Percentiles rank a stretch among this genome's conserved stretches.
These are phyloP conservation scores for Cordyceps militaris DNA, from an alignment of 2,329 filamentous ascomycete species.

Conservation along the genomic window DNA sequence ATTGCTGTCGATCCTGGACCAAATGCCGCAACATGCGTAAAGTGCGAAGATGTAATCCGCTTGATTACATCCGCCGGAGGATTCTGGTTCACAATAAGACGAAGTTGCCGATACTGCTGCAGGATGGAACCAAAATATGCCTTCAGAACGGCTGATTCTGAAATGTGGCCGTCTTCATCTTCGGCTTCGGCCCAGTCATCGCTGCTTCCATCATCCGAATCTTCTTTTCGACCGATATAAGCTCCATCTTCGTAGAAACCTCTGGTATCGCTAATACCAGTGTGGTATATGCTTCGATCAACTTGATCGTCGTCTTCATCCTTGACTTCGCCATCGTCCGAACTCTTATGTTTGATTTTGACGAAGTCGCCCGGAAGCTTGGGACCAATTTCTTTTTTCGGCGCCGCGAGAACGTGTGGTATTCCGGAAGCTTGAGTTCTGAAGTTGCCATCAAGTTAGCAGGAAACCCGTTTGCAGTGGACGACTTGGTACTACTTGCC, in stretches of 20 bases:
- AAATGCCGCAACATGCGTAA: constrained; percentile 48
- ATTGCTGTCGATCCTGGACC: constrained; percentile 43
- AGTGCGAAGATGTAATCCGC: constrained; percentile 46
- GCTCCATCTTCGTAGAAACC: constrained; percentile 74
- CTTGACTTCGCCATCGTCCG: constrained; percentile 24
- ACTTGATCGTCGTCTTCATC: constrained; percentile 24
- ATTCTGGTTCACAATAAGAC: constrained; percentile 48
- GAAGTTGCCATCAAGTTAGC: constrained; percentile 18
- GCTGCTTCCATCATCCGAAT: constrained; percentile 22
- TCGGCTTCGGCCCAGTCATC: constrained; percentile 23
- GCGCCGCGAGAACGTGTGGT: constrained; percentile 63
- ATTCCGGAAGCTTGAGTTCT: constrained; percentile 71
- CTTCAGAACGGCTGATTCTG: constrained; percentile 45
- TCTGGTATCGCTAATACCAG: constrained; percentile 44
- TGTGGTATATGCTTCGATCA: constrained; percentile 40
- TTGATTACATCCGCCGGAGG: constrained; percentile 47
- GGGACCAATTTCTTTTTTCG: constrained; percentile 46
- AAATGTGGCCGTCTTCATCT: constrained; percentile 19
- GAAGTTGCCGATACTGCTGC: constrained; percentile 58
- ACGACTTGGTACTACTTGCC: constrained; percentile 42
- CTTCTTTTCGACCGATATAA: constrained; percentile 57
- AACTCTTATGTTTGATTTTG: constrained; percentile 21
- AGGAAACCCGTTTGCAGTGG: neutral
- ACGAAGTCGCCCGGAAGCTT: constrained; percentile 36
- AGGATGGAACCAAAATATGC: constrained; percentile 63